Conservation (phyloP, 108 stramenopile genomes). For the Phaeodactylum tricornutum region DNA sequence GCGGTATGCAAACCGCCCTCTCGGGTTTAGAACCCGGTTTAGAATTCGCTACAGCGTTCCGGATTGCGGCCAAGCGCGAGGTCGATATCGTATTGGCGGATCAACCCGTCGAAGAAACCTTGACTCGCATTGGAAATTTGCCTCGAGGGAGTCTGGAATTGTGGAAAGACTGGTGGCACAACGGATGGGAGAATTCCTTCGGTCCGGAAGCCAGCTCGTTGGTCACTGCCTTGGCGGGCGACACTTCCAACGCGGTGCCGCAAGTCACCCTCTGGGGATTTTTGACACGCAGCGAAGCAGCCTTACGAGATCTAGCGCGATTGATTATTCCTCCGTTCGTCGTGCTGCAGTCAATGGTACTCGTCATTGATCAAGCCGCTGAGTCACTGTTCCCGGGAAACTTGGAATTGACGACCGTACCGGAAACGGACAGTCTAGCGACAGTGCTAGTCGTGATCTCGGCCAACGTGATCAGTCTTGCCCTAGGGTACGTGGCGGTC, state of each 20-base stretch:
- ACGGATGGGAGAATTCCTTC: conserved; percentile 5
- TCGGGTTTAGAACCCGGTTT: conserved; percentile 31
- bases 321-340: conserved; percentile 17
- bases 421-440: background rate
- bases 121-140: conserved; percentile 20
- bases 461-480: conserved; percentile 5
- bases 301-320: conserved; percentile 19
- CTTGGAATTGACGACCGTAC: background rate
- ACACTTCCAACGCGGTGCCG: background rate
- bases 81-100: conserved; percentile 36
- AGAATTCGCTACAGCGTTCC: conserved; percentile 30
- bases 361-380: background rate
- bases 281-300: conserved; percentile 20
- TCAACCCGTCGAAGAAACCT: conserved; percentile 28
- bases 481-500: conserved; percentile 7
- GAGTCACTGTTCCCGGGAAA: background rate
- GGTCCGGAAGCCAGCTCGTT: conserved; percentile 3
- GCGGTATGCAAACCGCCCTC: conserved; percentile 17
- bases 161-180: background rate
- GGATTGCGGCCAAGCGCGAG: too few relatives aligned
- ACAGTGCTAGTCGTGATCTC: conserved; percentile 5
- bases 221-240: conserved; percentile 3
- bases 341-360: conserved; percentile 1
- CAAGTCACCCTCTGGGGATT: conserved; percentile 13
- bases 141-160: conserved; percentile 6